Conservation (phyloP, 768 basidiomycete genomes). For the Cystobasidiopsis lactophilus region DNA sequence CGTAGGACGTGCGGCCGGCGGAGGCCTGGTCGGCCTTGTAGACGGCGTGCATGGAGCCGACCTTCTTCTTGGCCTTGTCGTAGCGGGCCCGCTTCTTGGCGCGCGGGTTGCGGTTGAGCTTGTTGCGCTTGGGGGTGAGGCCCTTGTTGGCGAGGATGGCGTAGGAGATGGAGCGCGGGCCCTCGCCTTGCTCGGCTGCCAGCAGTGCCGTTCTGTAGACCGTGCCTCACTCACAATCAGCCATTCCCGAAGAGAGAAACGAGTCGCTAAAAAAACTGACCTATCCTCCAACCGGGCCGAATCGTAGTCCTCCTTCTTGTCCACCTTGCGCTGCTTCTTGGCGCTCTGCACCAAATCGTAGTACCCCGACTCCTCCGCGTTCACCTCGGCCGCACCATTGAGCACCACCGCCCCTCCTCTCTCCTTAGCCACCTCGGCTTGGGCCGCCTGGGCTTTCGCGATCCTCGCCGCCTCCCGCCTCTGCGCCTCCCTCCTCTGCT, state of each 20-base stretch:
- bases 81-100: constrained; percentile 86
- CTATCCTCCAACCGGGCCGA: constrained; percentile 26
- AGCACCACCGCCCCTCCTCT: too few relatives aligned
- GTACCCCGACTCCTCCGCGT: constrained; percentile 40
- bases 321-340: constrained; percentile 46
- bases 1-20: constrained; percentile 48
- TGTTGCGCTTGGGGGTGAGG: constrained; percentile 69
- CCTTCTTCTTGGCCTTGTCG: constrained; percentile 84
- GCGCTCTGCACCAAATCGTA: constrained; percentile 69
- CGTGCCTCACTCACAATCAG: background rate
- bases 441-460: constrained; percentile 32
- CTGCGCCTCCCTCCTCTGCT: constrained; percentile 27
- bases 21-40: constrained; percentile 62
- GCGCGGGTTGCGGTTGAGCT: constrained; percentile 80
- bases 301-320: constrained; percentile 66
- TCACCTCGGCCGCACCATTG: constrained; percentile 9
- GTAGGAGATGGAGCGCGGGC: constrained; percentile 70
- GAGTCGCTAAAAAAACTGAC: constrained; percentile 1
- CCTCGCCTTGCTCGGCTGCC: constrained; percentile 25
- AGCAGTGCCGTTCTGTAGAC: background rate
- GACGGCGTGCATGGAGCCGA: constrained; percentile 71
- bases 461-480: constrained; percentile 20
- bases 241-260: background rate
- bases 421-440: constrained; percentile 38
- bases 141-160: constrained; percentile 87